These are phyloP conservation scores for Pholiota adiposa DNA, from an alignment of 1,284 basidiomycete genomes.

Conservation along the genomic window DNA sequence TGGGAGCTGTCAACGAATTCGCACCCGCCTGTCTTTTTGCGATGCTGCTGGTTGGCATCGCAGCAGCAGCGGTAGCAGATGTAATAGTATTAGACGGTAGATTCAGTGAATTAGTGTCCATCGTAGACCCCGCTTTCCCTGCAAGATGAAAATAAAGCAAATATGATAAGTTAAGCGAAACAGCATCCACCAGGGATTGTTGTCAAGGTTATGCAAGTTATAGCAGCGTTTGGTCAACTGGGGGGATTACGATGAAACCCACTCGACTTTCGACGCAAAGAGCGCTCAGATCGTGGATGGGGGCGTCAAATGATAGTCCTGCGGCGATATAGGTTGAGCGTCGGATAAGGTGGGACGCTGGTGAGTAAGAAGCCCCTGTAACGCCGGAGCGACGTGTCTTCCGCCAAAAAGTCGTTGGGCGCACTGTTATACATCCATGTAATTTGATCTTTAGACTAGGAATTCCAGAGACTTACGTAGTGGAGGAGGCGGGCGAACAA, in stretches of 20 bases:
- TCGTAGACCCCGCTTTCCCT: not conserved
- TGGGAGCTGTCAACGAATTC: not conserved
- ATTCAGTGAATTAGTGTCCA: not conserved
- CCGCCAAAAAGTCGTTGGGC: slow-evolving; percentile 77
- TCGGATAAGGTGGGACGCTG: slow-evolving; percentile 67
- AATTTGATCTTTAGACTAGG: too few species aligned
- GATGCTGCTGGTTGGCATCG: not conserved
- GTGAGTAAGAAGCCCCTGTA: slow-evolving; percentile 66
- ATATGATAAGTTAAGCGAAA: not conserved
- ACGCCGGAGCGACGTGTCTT: slow-evolving; percentile 68
- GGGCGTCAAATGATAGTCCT: slow-evolving; percentile 63
- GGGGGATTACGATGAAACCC: slow-evolving; percentile 43
- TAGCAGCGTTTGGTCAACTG: slow-evolving; percentile 29
- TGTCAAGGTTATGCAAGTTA: not conserved
- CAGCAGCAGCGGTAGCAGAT: too few species aligned
- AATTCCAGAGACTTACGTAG: slow-evolving; percentile 67
- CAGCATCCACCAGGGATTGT: not conserved
- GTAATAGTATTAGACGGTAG: too few species aligned
- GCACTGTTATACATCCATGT: slow-evolving; percentile 33
- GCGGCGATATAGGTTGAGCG: slow-evolving; percentile 76
- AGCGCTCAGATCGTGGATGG: slow-evolving; percentile 67
- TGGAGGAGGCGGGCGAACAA: slow-evolving; percentile 61
- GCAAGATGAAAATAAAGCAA: not conserved
- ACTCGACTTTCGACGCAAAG: slow-evolving; percentile 68
- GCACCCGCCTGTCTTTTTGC: not conserved